phyloP scores from a whole-genome alignment of 1,284 basidiomycete genomes.

The Naganishia cerealis region DNA sequence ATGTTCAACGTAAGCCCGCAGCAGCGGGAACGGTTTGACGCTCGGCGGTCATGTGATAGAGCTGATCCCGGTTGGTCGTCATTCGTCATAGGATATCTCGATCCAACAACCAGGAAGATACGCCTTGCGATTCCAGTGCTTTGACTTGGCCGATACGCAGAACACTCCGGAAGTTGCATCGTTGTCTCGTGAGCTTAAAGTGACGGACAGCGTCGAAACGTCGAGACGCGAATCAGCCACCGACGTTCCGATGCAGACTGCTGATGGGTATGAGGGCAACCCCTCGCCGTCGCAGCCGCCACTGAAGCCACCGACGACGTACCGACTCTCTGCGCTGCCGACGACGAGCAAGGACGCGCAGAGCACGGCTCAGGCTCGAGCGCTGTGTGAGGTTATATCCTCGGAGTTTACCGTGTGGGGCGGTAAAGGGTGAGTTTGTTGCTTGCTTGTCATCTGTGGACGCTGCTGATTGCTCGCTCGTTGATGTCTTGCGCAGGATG shows the following conservation, averaged over 20 bases:
- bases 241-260: too few species aligned
- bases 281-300: too few species aligned
- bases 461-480: neutral
- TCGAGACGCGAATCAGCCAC: too few species aligned
- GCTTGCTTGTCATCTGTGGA: too few species aligned
- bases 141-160: constrained; percentile 2
- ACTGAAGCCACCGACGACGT: too few species aligned
- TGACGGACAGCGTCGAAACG: too few species aligned
- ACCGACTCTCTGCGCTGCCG: too few species aligned
- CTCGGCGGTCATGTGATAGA: too few species aligned
- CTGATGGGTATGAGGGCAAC: too few species aligned
- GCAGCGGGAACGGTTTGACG: too few species aligned
- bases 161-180: too few species aligned
- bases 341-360: neutral
- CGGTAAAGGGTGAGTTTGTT: constrained; percentile 17
- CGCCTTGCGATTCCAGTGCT: constrained; percentile 17
- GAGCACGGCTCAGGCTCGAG: neutral
- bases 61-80: neutral
- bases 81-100: constrained; percentile 1
- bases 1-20: constrained; percentile 6
- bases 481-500: constrained; percentile 1
- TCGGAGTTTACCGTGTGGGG: constrained; percentile 10
- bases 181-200: too few species aligned
- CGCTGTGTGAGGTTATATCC: constrained; percentile 3
- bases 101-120: constrained; percentile 16